These are phyloP conservation scores for Helicocarpus griseus DNA, from an alignment of 2,329 filamentous ascomycete genomes.

Conservation along the genomic window DNA sequence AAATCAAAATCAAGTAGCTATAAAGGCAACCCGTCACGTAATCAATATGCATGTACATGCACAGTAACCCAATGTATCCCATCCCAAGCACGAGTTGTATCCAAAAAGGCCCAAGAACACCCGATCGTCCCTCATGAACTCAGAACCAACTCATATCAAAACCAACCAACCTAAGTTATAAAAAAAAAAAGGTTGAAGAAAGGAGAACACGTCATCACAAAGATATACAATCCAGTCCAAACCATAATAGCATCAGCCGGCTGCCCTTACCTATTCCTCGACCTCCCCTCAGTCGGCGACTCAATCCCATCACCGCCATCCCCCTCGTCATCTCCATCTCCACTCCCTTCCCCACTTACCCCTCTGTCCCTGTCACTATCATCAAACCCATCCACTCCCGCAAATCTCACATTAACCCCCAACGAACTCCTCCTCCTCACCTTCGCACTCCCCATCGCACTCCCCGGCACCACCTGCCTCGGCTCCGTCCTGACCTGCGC, in stretches of 20 bases:
- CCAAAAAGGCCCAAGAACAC: neutral
- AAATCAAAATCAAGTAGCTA: neutral
- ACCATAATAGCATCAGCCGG: neutral
- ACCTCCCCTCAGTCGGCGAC: conserved; percentile 2
- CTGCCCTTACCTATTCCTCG: conserved; percentile 1
- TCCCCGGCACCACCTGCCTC: conserved; percentile 10
- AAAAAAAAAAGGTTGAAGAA: neutral
- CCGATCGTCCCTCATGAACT: too few species aligned
- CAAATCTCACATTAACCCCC: conserved; percentile 13
- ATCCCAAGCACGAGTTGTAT: neutral
- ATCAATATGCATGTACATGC: neutral
- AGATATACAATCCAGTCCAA: neutral
- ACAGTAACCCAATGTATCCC: neutral
- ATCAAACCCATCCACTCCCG: neutral
- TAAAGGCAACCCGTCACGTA: neutral
- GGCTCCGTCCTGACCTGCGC: conserved; percentile 28
- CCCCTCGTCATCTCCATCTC: neutral
- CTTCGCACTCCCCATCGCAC: conserved; percentile 16
- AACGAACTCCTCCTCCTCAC: conserved; percentile 19
- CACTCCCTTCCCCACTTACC: neutral
- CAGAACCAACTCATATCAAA: neutral
- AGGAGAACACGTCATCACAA: neutral
- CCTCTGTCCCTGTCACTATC: too few species aligned
- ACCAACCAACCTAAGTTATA: neutral
- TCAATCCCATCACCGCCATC: neutral